Percentiles rank a stretch among this genome's conserved stretches.
Conservation (phyloP, 2,329 filamentous ascomycete genomes). For the Epichloe sylvatica region DNA sequence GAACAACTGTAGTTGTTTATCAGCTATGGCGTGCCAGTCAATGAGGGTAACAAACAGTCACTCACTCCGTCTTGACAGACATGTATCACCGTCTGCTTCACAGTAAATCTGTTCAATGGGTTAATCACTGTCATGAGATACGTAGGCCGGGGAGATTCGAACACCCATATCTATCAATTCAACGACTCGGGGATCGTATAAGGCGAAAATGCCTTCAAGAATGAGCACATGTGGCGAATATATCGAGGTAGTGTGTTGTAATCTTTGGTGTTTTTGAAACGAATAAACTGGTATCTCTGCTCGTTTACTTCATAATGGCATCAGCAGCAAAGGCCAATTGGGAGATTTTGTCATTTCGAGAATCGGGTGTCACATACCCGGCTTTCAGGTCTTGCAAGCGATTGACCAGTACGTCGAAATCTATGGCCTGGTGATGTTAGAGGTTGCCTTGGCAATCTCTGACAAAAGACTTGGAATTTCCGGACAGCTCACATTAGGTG, state of each 20-base stretch:
- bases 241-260: constrained; percentile 68
- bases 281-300: constrained; percentile 92
- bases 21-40: constrained; percentile 1
- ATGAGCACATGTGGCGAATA: constrained; percentile 96
- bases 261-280: constrained; percentile 76
- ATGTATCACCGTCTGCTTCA: constrained; percentile 89
- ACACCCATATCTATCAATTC: constrained; percentile 85
- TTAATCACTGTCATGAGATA: constrained; percentile 1
- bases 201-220: constrained; percentile 86
- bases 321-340: background rate
- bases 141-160: constrained; percentile 11
- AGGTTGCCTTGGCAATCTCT: background rate
- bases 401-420: constrained; percentile 80
- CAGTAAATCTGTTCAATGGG: constrained; percentile 63
- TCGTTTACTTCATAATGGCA: constrained; percentile 45
- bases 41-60: constrained; percentile 2
- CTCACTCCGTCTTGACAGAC: constrained; percentile 74
- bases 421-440: constrained; percentile 48
- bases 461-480: background rate
- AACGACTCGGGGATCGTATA: constrained; percentile 75
- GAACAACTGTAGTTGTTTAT: constrained; percentile 43
- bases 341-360: background rate
- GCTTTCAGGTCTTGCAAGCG: constrained; percentile 73
- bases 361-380: constrained; percentile 46
- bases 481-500: constrained; percentile 46